phyloP scores from a whole-genome alignment of 2,329 filamentous ascomycete species.

The Knufia petricola region DNA sequence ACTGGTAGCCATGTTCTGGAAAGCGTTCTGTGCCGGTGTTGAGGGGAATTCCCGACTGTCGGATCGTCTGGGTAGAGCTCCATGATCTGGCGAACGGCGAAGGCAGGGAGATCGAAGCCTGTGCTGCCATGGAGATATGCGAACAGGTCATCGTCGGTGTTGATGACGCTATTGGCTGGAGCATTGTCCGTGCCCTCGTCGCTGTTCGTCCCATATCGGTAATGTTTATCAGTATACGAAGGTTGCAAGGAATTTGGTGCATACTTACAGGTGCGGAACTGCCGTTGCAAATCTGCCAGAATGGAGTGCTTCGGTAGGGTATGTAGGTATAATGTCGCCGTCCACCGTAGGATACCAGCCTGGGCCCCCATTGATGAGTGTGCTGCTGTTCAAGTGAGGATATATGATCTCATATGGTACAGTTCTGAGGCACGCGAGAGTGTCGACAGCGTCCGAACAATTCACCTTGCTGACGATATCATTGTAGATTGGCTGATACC shows the following conservation, averaged over 20 bases:
- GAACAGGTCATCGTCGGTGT: constrained; percentile 45
- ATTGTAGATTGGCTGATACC: constrained; percentile 53
- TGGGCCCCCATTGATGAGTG: constrained; percentile 1
- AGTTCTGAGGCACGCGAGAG: constrained; percentile 55
- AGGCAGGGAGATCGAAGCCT: constrained; percentile 21
- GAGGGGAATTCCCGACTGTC: constrained; percentile 22
- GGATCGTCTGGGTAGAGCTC: constrained; percentile 44
- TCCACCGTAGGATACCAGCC: constrained; percentile 37
- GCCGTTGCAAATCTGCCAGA: constrained; percentile 49
- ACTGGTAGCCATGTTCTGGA: constrained; percentile 36
- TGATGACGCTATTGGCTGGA: constrained; percentile 37
- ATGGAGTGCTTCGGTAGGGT: constrained; percentile 44
- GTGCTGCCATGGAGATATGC: constrained; percentile 28
- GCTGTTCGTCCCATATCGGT: constrained; percentile 45
- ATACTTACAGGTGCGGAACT: constrained; percentile 47
- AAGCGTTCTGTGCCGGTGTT: constrained; percentile 19
- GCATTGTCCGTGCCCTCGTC: constrained; percentile 55
- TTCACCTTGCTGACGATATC: constrained; percentile 48
- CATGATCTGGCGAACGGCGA: constrained; percentile 34
- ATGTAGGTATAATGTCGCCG: constrained; percentile 46
- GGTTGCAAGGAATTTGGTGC: no score
- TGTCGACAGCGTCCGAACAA: constrained; percentile 48
- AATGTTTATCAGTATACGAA: no score
- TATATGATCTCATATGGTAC: not conserved
- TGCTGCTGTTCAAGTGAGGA: not conserved